phyloP scores from a whole-genome alignment of 768 basidiomycete genomes.

The Lactarius evosmus region DNA sequence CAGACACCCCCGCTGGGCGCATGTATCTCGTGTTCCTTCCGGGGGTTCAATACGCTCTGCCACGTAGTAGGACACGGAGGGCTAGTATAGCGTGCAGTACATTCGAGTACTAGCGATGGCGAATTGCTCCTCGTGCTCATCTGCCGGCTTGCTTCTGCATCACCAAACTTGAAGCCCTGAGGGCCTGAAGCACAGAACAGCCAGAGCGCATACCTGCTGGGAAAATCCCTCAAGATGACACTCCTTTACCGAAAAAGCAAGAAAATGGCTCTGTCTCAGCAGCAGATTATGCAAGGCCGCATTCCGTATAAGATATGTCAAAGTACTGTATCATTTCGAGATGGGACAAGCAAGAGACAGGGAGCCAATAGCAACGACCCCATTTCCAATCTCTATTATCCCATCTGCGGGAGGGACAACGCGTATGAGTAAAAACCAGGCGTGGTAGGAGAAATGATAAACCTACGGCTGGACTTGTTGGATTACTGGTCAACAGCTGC shows the following conservation, averaged over 20 bases:
- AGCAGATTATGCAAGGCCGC: background rate
- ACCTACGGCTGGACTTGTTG: background rate
- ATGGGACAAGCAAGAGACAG: background rate
- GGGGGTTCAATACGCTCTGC: background rate
- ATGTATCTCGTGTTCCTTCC: background rate
- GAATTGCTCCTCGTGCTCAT: background rate
- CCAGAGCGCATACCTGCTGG: background rate
- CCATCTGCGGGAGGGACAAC: background rate
- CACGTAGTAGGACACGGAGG: background rate
- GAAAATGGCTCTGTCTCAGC: background rate
- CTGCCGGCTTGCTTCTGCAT: background rate
- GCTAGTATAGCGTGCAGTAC: background rate
- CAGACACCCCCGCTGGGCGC: background rate
- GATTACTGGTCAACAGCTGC: no score
- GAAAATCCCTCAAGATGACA: background rate
- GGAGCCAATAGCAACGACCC: background rate
- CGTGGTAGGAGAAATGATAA: background rate
- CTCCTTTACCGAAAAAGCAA: background rate
- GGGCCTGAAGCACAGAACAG: background rate
- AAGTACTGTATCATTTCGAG: background rate
- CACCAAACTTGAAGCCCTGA: background rate
- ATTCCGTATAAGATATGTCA: background rate
- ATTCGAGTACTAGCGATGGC: background rate
- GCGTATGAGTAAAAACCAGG: background rate
- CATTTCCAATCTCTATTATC: background rate